phyloP scores from a whole-genome alignment of 306 rosid genomes.

The Malus sieversii region DNA sequence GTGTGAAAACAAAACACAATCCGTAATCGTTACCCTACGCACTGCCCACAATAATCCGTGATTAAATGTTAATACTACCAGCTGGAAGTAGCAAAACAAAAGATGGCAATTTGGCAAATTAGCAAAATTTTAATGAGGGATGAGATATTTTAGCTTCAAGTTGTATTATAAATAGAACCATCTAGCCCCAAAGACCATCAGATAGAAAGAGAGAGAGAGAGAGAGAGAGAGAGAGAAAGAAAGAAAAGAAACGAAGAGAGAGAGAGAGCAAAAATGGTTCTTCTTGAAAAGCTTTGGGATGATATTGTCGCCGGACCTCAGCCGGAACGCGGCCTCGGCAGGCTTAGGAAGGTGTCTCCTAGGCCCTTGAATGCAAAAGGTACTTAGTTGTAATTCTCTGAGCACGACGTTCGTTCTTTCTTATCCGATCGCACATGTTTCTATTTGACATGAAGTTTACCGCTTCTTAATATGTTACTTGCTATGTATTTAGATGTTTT shows the following conservation, averaged over 20 bases:
- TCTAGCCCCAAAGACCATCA: background rate
- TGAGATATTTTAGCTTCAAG: constrained; percentile 28
- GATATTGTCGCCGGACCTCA: constrained; percentile 78
- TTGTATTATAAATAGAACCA: constrained; percentile 14
- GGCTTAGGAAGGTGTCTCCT: constrained; percentile 48
- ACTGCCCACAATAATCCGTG: background rate
- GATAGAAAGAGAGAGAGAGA: background rate
- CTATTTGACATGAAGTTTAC: background rate
- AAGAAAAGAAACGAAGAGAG: too few species aligned
- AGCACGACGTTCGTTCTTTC: too few species aligned
- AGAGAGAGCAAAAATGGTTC: constrained; percentile 31
- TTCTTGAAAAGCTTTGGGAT: constrained; percentile 91
- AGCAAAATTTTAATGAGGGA: background rate
- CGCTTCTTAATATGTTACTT: too few species aligned
- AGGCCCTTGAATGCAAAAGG: constrained; percentile 41
- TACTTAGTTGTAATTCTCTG: background rate
- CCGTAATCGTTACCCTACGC: too few species aligned
- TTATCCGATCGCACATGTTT: background rate
- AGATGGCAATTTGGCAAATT: background rate
- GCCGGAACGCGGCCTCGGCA: constrained; percentile 78
- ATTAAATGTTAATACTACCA: background rate
- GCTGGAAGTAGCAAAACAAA: constrained; percentile 9
- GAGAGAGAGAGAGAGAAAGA: too few species aligned
- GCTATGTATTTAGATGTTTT: background rate
- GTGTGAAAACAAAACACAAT: too few species aligned